Conservation (phyloP, 768 basidiomycete species). For the Xerocomellus amylosporus region DNA sequence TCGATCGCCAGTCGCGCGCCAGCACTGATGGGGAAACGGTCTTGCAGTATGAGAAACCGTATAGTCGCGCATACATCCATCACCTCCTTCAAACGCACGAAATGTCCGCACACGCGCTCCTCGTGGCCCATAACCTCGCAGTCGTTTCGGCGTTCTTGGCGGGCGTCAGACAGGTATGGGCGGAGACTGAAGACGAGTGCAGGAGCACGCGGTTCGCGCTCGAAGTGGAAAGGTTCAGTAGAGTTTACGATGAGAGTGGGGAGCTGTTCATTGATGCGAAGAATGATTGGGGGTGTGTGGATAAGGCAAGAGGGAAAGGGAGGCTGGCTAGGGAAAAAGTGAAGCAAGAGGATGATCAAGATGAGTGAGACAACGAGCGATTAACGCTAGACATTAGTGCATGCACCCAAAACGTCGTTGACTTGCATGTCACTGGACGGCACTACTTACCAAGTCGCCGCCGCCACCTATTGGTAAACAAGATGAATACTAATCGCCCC, state of each 20-base stretch:
- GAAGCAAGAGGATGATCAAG: conserved; percentile 25
- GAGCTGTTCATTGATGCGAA: conserved; percentile 51
- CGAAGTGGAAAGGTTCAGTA: conserved; percentile 52
- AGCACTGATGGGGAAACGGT: background rate
- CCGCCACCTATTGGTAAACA: background rate
- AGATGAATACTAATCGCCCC: background rate
- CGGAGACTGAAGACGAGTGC: background rate
- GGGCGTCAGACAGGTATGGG: conserved; percentile 46
- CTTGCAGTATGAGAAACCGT: conserved; percentile 30
- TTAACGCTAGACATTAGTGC: background rate
- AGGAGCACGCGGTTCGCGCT: conserved; percentile 28
- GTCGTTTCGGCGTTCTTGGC: conserved; percentile 65
- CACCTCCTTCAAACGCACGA: conserved; percentile 88
- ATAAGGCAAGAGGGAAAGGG: conserved; percentile 72
- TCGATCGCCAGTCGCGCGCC: conserved; percentile 34
- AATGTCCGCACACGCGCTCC: conserved; percentile 79
- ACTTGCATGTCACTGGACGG: too few relatives aligned
- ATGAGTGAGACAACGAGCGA: background rate
- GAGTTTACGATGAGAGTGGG: conserved; percentile 48
- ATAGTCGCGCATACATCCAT: conserved; percentile 67
- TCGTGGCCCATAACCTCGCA: conserved; percentile 72
- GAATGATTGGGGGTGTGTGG: conserved; percentile 60
- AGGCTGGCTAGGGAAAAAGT: conserved; percentile 62
- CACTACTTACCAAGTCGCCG: background rate
- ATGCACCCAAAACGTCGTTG: background rate